Evolutionary conservation across 352 stramenopile species (phyloP), one percentile per base, ranked within the genome.

Genomic region (Pythium myriotylum): DNA sequence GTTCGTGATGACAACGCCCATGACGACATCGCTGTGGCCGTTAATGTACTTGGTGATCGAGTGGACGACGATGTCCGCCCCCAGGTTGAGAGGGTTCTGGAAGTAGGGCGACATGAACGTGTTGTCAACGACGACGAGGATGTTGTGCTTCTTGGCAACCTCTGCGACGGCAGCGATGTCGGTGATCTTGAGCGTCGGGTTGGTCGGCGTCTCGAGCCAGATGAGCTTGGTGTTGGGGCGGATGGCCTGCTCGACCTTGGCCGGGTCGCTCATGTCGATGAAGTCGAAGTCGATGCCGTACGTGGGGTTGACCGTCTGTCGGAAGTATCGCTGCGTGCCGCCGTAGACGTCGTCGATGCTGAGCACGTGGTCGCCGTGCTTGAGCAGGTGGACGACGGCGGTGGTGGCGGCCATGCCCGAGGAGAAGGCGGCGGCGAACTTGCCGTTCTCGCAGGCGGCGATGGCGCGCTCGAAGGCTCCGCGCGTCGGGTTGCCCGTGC

Each of bases 21-120:
- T 92, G 42, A 98, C 89, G 8, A 95, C 92, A 58, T 97, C 94
- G 65, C 95, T 97, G 78, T 98, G 94, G 55, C 94, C 94, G 68
- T 97, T 96, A 68, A 98, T 98, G 80, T 97, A 98, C 84, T 98
- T 98, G 73, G 95, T 98, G 64, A 97, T 83, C 59, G 84, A 97
- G 76, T 98, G 94, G 52, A 98, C 83, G 32, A 96, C 92, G 22
- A 98, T 79, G 71, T 98, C 92, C 32, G 86, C 90, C 40, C 95
- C 95, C 20, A 97, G 79, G 49, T 89, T 81, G 17, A 98, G 77
- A 12, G 95, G 95, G 67, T 94, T 95, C 71, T 94, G 86, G 70
- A 98, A 95, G 69, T 98, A 96, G 0, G 92, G 92, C 43, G 88
- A 94, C 68, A 94, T 92, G 71, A 98, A 98, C 27, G 95, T 98